Base-by-base conservation (phyloP, 176 grass and related monocot genomes). In the Zoysia japonica region DNA sequence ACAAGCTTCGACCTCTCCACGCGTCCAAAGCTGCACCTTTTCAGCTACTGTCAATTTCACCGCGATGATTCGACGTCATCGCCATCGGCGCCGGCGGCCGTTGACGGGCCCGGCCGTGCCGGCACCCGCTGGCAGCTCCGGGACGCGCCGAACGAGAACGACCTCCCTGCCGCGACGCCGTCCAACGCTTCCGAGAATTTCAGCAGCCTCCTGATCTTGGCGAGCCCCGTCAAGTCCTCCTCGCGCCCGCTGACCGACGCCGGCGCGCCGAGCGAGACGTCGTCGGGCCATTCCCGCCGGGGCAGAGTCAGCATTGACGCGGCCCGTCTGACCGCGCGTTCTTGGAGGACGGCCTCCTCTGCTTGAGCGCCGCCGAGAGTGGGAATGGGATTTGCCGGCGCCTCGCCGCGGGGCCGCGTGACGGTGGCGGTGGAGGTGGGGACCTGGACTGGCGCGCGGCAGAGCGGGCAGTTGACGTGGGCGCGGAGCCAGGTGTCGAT, bases 401-500 rank as follows among this genome's bases (percentile, higher is more conserved):
- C 55, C 50, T 52, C 16, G 54, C 6, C 7, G 52, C 16, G 52
- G 52, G 14, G 12, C 50, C 50, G 14, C 11, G 53, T 7, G 17
- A n/a, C 17, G 36, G 28, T 2, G 61, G 68, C 15, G 74, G 36
- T 1, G 57, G 10, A 2, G 64, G 17, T 47, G 46, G 74, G n/a
- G n/a, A 86, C 70, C 87, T 66, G 78, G 71, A 97, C 86, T 0
- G 91, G 84, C 5, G 91, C 87, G 61, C 92, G 92, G 79, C 92
- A 95, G 41, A 95, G 90, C 10, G 96, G 96, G 55, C 90, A 95
- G 77, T 87, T 99, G 83, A 92, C 78, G 57, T 93, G 90, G 15
- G 88, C 86, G 3, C 90, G 74, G 40, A 99, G 88, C 96, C 96
- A 99, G 6, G 88, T 87, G 82, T 95, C 88, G 74, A 99, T 95